phyloP scores from a whole-genome alignment of 495 filamentous ascomycete genomes.

The Niebla homalea region DNA sequence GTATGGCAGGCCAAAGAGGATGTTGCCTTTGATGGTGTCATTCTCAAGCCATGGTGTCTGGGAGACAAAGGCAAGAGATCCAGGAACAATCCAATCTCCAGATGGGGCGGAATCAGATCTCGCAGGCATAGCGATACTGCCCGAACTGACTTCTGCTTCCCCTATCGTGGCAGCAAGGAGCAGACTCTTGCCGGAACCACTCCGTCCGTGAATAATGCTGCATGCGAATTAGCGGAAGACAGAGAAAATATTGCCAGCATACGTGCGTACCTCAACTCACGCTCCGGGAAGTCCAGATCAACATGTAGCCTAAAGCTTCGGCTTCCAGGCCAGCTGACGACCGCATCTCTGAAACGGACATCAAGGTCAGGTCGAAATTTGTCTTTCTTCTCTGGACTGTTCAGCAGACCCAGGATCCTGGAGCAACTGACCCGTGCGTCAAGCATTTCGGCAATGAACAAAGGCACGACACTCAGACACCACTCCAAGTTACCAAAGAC shows the following conservation, averaged over 20 bases:
- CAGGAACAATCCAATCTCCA: no score
- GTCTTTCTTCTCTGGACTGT: slow-evolving; percentile 38
- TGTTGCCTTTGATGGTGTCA: slow-evolving; percentile 68
- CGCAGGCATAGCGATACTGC: no score
- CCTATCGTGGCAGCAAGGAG: slow-evolving; percentile 52
- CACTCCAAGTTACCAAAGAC: slow-evolving; percentile 16
- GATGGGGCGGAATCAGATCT: no score
- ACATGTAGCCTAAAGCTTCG: not conserved
- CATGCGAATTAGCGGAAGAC: slow-evolving; percentile 45
- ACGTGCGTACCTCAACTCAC: slow-evolving; percentile 27
- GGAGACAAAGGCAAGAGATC: no score
- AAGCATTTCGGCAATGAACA: slow-evolving; percentile 17
- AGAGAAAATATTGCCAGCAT: slow-evolving; percentile 44
- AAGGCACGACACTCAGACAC: slow-evolving; percentile 13
- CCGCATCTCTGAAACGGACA: slow-evolving; percentile 45
- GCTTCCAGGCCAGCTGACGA: slow-evolving; percentile 49
- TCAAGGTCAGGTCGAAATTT: slow-evolving; percentile 33
- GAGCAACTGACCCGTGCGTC: slow-evolving; percentile 49
- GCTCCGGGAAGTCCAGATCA: slow-evolving; percentile 26
- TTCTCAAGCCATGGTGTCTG: slow-evolving; percentile 98
- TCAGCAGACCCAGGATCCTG: slow-evolving; percentile 47
- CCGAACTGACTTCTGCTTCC: slow-evolving; percentile 51
- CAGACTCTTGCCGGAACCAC: slow-evolving; percentile 55
- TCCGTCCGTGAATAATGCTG: slow-evolving; percentile 52
- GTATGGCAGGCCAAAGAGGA: slow-evolving; percentile 56